phyloP scores from a whole-genome alignment of 768 basidiomycete species.

The Amanita molliuscula region DNA sequence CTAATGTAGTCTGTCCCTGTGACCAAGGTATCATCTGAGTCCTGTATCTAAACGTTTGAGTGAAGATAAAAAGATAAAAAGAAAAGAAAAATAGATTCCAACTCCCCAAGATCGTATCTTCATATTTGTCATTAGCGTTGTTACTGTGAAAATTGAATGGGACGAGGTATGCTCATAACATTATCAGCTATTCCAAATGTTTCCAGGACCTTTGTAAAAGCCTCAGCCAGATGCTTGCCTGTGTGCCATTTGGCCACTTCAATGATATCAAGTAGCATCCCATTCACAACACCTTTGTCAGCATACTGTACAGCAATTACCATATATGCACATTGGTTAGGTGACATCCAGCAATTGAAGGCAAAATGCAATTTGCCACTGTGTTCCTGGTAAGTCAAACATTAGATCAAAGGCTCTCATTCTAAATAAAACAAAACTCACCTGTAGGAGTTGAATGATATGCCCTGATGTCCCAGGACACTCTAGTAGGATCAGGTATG shows the following conservation, averaged over 20 bases:
- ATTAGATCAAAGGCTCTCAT: neutral
- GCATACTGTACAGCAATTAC: conserved; percentile 5
- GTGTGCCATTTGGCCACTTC: conserved; percentile 7
- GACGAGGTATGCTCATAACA: too few relatives aligned
- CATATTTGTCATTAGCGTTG: too few relatives aligned
- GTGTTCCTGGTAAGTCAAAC: conserved; percentile 6
- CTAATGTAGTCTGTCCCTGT: too few relatives aligned
- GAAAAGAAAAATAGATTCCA: too few relatives aligned
- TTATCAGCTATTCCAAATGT: conserved; percentile 5
- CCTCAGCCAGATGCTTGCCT: neutral
- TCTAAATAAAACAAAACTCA: neutral
- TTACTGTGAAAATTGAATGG: too few relatives aligned
- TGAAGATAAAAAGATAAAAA: too few relatives aligned
- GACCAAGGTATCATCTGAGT: too few relatives aligned
- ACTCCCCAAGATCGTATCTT: too few relatives aligned
- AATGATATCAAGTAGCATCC: conserved; percentile 5
- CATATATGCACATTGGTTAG: conserved; percentile 7
- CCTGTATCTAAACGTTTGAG: too few relatives aligned
- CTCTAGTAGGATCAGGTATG: neutral
- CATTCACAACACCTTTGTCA: neutral
- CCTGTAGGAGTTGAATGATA: neutral
- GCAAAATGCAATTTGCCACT: conserved; percentile 8
- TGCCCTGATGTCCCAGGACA: neutral
- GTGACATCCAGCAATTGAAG: conserved; percentile 7
- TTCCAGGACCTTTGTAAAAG: conserved; percentile 6